Evolutionary conservation across 495 filamentous ascomycete genomes (phyloP), one percentile per base, ranked within the genome.

Genomic region (Aspergillus olivimuriae): DNA sequence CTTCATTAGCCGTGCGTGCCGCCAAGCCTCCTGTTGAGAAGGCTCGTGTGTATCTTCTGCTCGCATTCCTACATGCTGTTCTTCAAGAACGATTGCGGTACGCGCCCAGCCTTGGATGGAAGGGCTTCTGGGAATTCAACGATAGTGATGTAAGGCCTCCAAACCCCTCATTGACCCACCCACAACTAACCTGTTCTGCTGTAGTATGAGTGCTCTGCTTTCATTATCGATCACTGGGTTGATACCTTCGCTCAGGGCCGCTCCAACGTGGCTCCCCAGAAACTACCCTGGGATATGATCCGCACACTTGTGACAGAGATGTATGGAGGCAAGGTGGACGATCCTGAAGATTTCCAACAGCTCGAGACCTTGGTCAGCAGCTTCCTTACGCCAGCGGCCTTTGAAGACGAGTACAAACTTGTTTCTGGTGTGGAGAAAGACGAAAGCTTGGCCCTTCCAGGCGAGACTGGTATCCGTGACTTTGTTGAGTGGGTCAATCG

Each of bases 91-190:
- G 92, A 53, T 73, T 99, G 48, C 86, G 92, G 45, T 99, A 99
- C 57, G 91, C 89, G 15, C 94, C 92, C 2, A 92, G 77, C 39
- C 75, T 99, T 43, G 92, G 92, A 40, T 97, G 94, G 92, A 95
- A 95, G 71, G 87, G 88, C 43, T 95, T 95, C 76, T 99, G 92
- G 92, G 92, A 99, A 69, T 99, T 99, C 61, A 99, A 99, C 58
- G 92, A 99, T 63, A 94, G 90, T 52, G 92, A 98, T 66, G 90
- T 96, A 78, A 84, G 89, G 46, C 43, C 34, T 39, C 22, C 18
- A 11, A 9, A 22, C 15, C 8, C 39, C 18, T 23, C 39, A 37
- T 3, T 24, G 10, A 22, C 30, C 39, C 34, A 8, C 16, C 11
- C 19, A 45, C 45, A 21, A 33, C 56, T 54, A 48, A 58, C 68